A percentile compares a stretch with the other conserved stretches of the same genome.
phyloP scores from a whole-genome alignment of 2,329 filamentous ascomycete species.

The Ophiostoma angusticollis region DNA sequence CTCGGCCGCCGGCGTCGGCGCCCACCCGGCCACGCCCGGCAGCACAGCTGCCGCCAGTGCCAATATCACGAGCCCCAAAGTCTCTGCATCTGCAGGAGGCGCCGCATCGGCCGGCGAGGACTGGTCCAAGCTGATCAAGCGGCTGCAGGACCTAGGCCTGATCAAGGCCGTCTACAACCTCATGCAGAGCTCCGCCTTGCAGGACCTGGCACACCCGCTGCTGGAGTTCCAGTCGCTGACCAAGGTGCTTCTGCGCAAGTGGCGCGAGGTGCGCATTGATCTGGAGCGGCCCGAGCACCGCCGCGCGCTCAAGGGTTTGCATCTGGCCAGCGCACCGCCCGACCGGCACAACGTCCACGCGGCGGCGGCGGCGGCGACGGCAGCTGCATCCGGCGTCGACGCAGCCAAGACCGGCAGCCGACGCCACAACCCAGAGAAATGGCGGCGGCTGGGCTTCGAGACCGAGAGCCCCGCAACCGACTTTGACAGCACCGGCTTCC shows the following conservation, averaged over 20 bases:
- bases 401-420: conserved; percentile 46
- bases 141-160: conserved; percentile 80
- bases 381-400: conserved; percentile 21
- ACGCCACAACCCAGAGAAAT: conserved; percentile 78
- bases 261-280: conserved; percentile 76
- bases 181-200: conserved; percentile 87
- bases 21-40: conserved; percentile 2
- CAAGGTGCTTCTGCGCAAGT: conserved; percentile 75
- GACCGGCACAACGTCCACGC: conserved; percentile 33
- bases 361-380: conserved; percentile 13
- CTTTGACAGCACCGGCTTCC: conserved; percentile 72
- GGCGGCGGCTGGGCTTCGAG: conserved; percentile 83
- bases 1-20: not conserved
- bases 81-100: not conserved
- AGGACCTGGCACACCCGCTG: conserved; percentile 79
- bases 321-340: conserved; percentile 61
- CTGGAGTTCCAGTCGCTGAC: conserved; percentile 88
- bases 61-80: conserved; percentile 6
- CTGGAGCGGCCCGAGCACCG: conserved; percentile 80
- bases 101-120: conserved; percentile 41
- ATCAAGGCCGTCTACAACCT: conserved; percentile 84
- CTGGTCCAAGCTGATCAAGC: conserved; percentile 92
- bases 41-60: conserved; percentile 18
- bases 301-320: conserved; percentile 71
- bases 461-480: conserved; percentile 77